Percentiles rank a stretch among this genome's conserved stretches.
Evolutionary conservation across 441 rosid genomes (phyloP).

Genomic region (Theobroma grandiflorum): DNA sequence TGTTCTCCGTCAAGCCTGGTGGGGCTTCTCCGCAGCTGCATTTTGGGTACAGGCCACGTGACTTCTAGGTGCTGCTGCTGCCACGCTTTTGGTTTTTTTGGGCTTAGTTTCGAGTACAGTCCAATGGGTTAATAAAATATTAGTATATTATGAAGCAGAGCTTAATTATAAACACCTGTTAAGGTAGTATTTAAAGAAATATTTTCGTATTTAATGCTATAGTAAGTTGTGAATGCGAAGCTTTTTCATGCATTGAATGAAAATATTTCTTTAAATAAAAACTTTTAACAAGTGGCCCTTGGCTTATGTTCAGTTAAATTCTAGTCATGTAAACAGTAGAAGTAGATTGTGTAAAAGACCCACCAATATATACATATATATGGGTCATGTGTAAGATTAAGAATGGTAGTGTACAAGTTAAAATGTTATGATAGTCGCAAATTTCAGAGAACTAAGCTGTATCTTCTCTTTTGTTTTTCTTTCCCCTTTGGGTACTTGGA

Average conservation of each 20-base stretch:
- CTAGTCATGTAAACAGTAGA: background rate
- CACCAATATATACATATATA: background rate
- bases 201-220: constrained; percentile 14
- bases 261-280: constrained; percentile 25
- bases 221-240: background rate
- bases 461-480: background rate
- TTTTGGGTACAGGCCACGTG: constrained; percentile 45
- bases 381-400: background rate
- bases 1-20: constrained; percentile 55
- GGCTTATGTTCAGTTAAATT: background rate
- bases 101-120: background rate
- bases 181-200: constrained; percentile 13
- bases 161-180: background rate
- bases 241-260: background rate
- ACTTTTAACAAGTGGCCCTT: background rate
- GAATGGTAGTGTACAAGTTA: background rate
- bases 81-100: background rate
- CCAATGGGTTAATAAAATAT: background rate
- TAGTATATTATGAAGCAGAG: background rate
- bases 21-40: constrained; percentile 30
- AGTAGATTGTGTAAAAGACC: background rate
- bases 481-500: background rate
- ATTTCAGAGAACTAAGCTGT: background rate
- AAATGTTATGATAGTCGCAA: background rate
- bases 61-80: constrained; percentile 15